These are phyloP conservation scores for Fusarium globosum DNA, from an alignment of 2,329 filamentous ascomycete species.

Conservation along the genomic window DNA sequence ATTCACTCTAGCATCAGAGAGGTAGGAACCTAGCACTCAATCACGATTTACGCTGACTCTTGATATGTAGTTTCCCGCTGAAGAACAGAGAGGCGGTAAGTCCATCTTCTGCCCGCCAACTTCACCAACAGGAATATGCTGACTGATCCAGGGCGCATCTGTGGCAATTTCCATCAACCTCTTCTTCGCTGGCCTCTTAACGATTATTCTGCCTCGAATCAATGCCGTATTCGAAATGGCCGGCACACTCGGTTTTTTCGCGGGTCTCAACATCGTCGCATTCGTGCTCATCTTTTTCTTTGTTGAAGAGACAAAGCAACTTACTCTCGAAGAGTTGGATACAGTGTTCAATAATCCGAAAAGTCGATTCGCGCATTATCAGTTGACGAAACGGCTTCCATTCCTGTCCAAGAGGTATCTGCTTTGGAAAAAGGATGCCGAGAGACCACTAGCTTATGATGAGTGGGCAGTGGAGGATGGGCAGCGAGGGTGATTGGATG, in stretches of 20 bases:
- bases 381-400: constrained; percentile 50
- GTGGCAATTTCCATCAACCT: constrained; percentile 61
- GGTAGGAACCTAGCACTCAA: background rate
- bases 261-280: constrained; percentile 57
- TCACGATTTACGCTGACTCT: background rate
- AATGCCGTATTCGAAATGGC: constrained; percentile 42
- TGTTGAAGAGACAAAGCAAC: constrained; percentile 60
- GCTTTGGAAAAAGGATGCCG: background rate
- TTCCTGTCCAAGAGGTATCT: constrained; percentile 46
- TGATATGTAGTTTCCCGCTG: constrained; percentile 54
- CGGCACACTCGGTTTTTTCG: constrained; percentile 56
- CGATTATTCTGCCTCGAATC: constrained; percentile 55
- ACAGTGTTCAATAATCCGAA: constrained; percentile 46
- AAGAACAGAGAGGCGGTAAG: constrained; percentile 59
- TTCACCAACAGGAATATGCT: background rate
- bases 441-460: constrained; percentile 7
- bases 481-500: background rate
- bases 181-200: constrained; percentile 58
- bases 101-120: background rate
- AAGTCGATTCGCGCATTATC: constrained; percentile 52
- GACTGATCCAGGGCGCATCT: constrained; percentile 53
- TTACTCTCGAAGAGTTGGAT: constrained; percentile 56
- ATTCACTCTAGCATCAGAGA: constrained; percentile 61
- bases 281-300: constrained; percentile 59
- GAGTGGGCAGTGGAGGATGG: constrained; percentile 10